Base-by-base conservation (phyloP, 2,329 filamentous ascomycete species). In the Ilyonectria robusta region DNA sequence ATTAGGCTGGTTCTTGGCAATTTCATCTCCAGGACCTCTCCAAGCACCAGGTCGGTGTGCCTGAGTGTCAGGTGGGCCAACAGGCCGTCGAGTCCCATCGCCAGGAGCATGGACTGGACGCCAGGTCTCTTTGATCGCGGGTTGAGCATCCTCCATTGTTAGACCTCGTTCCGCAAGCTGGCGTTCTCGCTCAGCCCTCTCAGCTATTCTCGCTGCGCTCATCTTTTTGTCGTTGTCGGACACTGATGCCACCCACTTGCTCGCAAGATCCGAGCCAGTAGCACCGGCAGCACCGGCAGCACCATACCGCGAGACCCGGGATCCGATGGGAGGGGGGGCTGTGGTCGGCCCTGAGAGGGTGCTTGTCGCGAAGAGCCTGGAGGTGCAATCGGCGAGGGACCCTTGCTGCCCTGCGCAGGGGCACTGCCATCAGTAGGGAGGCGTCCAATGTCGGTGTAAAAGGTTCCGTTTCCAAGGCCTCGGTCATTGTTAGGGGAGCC, bases 401-500 rank as follows among this genome's bases (percentile, higher is more conserved):
- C 81, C 54, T 80, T 72, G 15, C 76, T 70, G 26, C 79, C 72
- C 75, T 80, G 63, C 72, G 78, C 55, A 10, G 71, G 65, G 11
- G 76, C 37, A 5, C 84, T 78, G 59, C 83, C 82, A 13, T 86
- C 80, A 19, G 70, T 31, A 42, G 71, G 65, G 2, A 85, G 78
- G 50, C 84, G 83, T 31, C 85, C 86, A 58, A 92, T 84, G 71
- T 90, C 88, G 13, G 88, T 85, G 63, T 88, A 89, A 75, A 95
- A 95, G 0, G 92, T 94, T 48, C 93, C 93, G 77, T 95, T 95
- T 4, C 93, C 93, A 21, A 95, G 89, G 11, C 89, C 90, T 60
- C 90, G 87, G 71, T 93, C 90, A 72, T 88, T 91, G 61, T 89
- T 89, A n/a, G 90, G 91, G 48, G 92, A 89, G 19, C 90, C 92